These are phyloP conservation scores for Populus hybrid DNA, from an alignment of 441 rosid genomes.

Conservation along the genomic window DNA sequence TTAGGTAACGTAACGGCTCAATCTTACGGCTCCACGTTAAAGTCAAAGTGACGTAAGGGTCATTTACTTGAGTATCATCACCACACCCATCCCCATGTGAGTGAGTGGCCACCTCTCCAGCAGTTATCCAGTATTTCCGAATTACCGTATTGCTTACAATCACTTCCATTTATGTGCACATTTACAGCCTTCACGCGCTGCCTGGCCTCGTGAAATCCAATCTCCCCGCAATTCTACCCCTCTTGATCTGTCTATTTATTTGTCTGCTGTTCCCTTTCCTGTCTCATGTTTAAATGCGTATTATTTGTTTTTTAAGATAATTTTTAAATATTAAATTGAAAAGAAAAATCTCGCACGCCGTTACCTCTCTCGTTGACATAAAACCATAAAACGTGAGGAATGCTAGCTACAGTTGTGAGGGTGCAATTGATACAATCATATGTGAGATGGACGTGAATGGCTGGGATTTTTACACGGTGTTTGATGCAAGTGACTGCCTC, in stretches of 20 bases:
- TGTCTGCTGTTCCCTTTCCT: no score
- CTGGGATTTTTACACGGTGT: no score
- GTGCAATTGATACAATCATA: no score
- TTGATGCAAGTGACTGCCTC: no score
- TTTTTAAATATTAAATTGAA: no score
- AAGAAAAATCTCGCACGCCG: no score
- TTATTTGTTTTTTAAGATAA: no score
- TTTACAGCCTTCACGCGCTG: neutral
- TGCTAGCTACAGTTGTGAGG: no score
- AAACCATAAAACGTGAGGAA: no score
- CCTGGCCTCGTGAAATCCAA: neutral
- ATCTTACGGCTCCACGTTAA: constrained; percentile 14
- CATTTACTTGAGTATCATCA: neutral
- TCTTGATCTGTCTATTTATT: neutral
- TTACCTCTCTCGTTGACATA: no score
- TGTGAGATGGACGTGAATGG: no score
- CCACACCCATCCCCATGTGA: constrained; percentile 23
- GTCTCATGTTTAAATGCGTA: no score
- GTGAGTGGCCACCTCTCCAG: constrained; percentile 19
- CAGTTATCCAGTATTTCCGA: constrained; percentile 25
- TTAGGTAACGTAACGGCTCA: constrained; percentile 8
- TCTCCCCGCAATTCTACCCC: neutral
- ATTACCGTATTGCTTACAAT: constrained; percentile 3
- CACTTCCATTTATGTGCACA: neutral
- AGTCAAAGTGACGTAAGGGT: constrained; percentile 28